Conservation (phyloP, 1,284 basidiomycete species). For the Thecaphora thlaspeos region DNA sequence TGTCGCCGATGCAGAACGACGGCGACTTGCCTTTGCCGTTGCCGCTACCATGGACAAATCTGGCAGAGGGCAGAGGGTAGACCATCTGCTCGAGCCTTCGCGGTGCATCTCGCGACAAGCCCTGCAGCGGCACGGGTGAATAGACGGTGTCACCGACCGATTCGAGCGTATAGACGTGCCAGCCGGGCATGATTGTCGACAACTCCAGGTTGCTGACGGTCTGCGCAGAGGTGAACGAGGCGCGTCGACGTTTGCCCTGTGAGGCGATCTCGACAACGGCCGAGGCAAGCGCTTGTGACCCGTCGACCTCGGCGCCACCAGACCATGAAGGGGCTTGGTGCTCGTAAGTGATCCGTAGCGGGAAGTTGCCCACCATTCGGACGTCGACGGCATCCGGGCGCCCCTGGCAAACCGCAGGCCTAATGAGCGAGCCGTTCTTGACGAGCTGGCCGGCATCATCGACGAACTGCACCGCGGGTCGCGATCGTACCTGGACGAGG, state of each 20-base stretch:
- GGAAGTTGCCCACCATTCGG: slow-evolving; percentile 68
- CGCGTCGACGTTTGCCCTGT: slow-evolving; percentile 24
- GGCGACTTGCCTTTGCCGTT: slow-evolving; percentile 63
- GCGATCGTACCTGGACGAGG: slow-evolving; percentile 71
- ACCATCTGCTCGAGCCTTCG: slow-evolving; percentile 47
- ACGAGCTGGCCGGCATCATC: slow-evolving; percentile 20
- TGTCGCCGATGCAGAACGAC: slow-evolving; percentile 65
- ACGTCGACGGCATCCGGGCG: slow-evolving; percentile 75
- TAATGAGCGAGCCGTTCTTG: slow-evolving; percentile 59
- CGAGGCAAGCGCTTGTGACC: slow-evolving; percentile 32
- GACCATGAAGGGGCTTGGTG: slow-evolving; percentile 24
- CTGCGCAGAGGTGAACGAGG: slow-evolving; percentile 79
- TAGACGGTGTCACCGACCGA: slow-evolving; percentile 83
- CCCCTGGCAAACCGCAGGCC: slow-evolving; percentile 78
- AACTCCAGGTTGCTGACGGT: slow-evolving; percentile 78
- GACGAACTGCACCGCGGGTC: slow-evolving; percentile 62
- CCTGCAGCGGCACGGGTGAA: slow-evolving; percentile 61
- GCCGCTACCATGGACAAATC: slow-evolving; percentile 13
- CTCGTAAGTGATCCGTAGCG: slow-evolving; percentile 38
- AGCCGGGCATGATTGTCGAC: slow-evolving; percentile 73
- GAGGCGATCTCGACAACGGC: slow-evolving; percentile 37
- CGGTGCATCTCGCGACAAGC: slow-evolving; percentile 61
- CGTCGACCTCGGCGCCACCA: slow-evolving; percentile 19
- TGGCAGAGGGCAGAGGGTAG: slow-evolving; percentile 31
- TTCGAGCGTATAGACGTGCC: slow-evolving; percentile 83